A percentile compares a stretch with the other conserved stretches of the same genome.
phyloP scores from a whole-genome alignment of 2,329 filamentous ascomycete genomes.

The Pyrenophora tritici-repentis region DNA sequence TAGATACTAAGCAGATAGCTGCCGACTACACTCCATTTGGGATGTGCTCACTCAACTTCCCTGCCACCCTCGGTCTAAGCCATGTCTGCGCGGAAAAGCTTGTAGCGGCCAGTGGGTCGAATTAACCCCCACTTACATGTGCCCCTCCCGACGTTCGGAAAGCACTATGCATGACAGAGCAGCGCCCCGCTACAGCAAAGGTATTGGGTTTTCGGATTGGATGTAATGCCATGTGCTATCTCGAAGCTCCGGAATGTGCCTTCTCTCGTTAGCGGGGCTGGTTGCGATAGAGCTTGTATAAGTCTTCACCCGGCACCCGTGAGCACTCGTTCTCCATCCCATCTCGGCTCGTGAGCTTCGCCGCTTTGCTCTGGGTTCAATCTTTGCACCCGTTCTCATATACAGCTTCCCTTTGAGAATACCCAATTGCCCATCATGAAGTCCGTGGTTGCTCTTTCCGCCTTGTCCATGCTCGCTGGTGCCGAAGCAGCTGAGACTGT shows the following conservation, averaged over 20 bases:
- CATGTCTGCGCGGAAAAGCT: slow-evolving; percentile 19
- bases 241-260: slow-evolving; percentile 13
- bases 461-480: slow-evolving; percentile 34
- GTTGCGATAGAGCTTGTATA: slow-evolving; percentile 16
- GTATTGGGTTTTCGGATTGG: slow-evolving; percentile 14
- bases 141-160: slow-evolving; percentile 27
- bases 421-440: slow-evolving; percentile 33
- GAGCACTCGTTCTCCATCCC: slow-evolving; percentile 2
- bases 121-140: slow-evolving; percentile 26
- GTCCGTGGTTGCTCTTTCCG: slow-evolving; percentile 24
- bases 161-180: slow-evolving; percentile 16
- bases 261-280: slow-evolving; percentile 22
- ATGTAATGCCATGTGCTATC: slow-evolving; percentile 9
- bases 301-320: slow-evolving; percentile 9
- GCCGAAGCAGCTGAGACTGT: slow-evolving; percentile 64
- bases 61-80: background rate
- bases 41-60: background rate
- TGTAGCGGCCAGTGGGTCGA: slow-evolving; percentile 16
- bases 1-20: slow-evolving; percentile 9
- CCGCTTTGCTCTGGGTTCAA: slow-evolving; percentile 11
- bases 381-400: slow-evolving; percentile 3
- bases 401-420: background rate
- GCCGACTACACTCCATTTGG: background rate
- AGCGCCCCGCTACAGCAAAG: slow-evolving; percentile 16
- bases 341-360: slow-evolving; percentile 8